Conservation (phyloP, 2,329 filamentous ascomycete genomes). For the Annulohypoxylon truncatum region DNA sequence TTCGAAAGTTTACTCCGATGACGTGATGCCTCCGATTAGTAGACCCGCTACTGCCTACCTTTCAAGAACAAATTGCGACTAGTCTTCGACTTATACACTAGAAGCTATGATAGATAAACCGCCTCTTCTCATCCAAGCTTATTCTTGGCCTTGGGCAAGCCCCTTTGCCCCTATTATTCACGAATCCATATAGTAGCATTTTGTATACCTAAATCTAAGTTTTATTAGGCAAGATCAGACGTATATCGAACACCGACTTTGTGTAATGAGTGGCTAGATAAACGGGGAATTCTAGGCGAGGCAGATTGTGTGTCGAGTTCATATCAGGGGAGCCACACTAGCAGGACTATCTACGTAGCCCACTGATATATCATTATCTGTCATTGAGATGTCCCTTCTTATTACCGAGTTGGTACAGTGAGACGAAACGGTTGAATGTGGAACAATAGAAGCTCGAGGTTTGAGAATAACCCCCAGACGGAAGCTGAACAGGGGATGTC, state of each 20-base stretch:
- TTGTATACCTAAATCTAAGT: neutral
- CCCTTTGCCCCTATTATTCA: neutral
- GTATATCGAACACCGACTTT: neutral
- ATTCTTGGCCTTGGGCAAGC: neutral
- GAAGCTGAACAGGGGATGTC: constrained; percentile 22
- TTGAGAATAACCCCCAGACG: constrained; percentile 7
- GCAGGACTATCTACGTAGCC: neutral
- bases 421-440: constrained; percentile 19
- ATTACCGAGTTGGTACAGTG: constrained; percentile 17
- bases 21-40: neutral
- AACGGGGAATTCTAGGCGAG: neutral
- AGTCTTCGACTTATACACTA: neutral
- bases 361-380: neutral
- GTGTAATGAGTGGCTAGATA: neutral
- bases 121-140: neutral
- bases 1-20: neutral
- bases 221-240: neutral
- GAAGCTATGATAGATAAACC: neutral
- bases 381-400: constrained; percentile 14
- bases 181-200: neutral
- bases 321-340: neutral
- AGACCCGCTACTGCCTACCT: neutral
- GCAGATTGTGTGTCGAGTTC: neutral
- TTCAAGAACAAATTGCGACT: neutral
- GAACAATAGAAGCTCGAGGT: constrained; percentile 26